Base-by-base conservation (phyloP, 495 filamentous ascomycete species). In the Platismatia glauca region DNA sequence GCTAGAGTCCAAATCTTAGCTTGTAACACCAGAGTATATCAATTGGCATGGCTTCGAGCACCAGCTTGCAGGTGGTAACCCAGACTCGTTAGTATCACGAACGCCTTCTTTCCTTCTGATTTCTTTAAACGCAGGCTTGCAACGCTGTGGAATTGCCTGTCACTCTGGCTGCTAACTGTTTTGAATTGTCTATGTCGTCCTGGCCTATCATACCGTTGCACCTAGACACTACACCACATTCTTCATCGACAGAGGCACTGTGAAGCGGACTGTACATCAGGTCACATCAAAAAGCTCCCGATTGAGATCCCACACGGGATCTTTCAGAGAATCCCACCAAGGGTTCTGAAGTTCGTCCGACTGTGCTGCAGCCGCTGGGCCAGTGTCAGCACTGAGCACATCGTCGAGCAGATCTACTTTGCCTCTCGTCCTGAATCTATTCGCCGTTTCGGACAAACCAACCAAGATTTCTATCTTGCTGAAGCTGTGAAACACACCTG, bases 321-420 rank as follows among this genome's bases (percentile, higher is more conserved):
- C 7, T 31, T 52, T 8, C 48, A 18, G 27, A 31, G 27, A 16
- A 5, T 16, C 18, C 48, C 48, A 52, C 13, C 0, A 18, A 7
- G 48, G 16, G 1, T 29, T 18, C 15, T 52, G 12, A 52, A 16
- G 27, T 12, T 16, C 27, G 48, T 52, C 24, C 24, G 48, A 13
- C 27, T 52, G 13, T 15, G 1, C 13, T 52, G 48, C 27, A 31
- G 6, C 29, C 12, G 48, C 27, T 52, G 48, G 48, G 9, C 48
- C 48, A 31, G 27, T 12, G 48, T 52, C 13, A 7, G 48, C 27
- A 52, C 12, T 16, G 48, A 52, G 48, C 27, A 31, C 15, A 1
- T 52, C 27, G 29, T 52, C 6, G 48, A 52, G 48, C 48, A 52
- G 5, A 52, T 52, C 15, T 52, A 52, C 48, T 52, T 52, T 52